Conservation (phyloP, 805 yeast genomes). For the Cyberlindnera saturnus region DNA sequence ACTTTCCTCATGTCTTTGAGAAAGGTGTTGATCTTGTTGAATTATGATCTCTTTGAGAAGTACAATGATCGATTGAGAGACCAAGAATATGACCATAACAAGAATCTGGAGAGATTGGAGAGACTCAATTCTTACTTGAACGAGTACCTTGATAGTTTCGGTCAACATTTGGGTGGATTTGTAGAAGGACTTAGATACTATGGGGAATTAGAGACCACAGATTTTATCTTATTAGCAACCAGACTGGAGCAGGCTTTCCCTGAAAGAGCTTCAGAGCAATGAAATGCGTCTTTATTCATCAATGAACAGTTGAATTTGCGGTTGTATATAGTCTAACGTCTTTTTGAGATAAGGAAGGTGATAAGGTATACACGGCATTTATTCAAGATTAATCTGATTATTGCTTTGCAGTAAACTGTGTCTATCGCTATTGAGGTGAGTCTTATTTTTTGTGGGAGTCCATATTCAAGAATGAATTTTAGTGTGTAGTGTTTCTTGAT, state of each 20-base stretch:
- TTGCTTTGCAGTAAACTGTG: too few relatives aligned
- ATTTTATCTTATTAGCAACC: conserved; percentile 36
- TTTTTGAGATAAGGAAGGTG: too few relatives aligned
- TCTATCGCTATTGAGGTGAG: too few relatives aligned
- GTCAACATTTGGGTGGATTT: conserved; percentile 38
- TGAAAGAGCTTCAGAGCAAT: conserved; percentile 2
- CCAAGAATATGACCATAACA: conserved; percentile 32
- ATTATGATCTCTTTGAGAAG: conserved; percentile 35
- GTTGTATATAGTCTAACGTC: too few relatives aligned
- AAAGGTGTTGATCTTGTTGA: conserved; percentile 45
- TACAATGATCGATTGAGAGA: conserved; percentile 33
- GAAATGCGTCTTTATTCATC: not conserved
- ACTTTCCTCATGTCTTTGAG: conserved; percentile 46
- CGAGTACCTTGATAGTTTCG: conserved; percentile 39
- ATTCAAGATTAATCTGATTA: too few relatives aligned
- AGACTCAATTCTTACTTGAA: conserved; percentile 35
- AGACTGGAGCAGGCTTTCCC: conserved; percentile 32
- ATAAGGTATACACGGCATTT: too few relatives aligned
- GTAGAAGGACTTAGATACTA: conserved; percentile 38
- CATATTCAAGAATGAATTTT: too few relatives aligned
- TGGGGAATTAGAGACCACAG: conserved; percentile 46
- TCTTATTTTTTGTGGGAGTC: too few relatives aligned
- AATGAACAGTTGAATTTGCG: not conserved
- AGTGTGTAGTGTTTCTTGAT: too few relatives aligned
- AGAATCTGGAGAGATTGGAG: conserved; percentile 35